A percentile compares a stretch with the other conserved stretches of the same genome.
Conservation (phyloP, 352 stramenopile genomes). For the Phytophthora macrochlamydospora region DNA sequence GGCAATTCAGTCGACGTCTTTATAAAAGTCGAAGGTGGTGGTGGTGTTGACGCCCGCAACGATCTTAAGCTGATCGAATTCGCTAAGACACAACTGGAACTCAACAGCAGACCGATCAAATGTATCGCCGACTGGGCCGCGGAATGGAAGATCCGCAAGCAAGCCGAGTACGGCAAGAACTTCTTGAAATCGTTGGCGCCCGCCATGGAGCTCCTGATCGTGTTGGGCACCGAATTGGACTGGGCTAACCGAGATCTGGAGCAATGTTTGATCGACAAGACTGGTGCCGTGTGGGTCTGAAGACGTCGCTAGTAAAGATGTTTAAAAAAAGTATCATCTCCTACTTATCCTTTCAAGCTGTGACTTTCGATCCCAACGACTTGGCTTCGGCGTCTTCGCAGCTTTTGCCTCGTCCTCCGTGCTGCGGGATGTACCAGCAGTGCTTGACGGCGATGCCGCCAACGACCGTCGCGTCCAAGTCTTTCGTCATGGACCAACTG, state of each 20-base stretch:
- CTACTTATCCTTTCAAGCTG: not conserved
- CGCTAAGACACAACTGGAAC: conserved; percentile 7
- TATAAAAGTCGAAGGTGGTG: not conserved
- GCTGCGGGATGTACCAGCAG: conserved; percentile 69
- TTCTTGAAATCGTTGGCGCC: not conserved
- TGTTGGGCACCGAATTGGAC: not conserved
- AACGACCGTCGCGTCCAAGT: conserved; percentile 48
- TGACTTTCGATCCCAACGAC: conserved; percentile 10
- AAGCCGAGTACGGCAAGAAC: not conserved
- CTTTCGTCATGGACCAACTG: conserved; percentile 56
- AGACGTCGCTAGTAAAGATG: no score
- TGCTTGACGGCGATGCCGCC: conserved; percentile 69
- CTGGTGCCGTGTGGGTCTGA: not conserved
- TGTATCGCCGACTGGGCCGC: conserved; percentile 17
- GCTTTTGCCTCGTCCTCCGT: conserved; percentile 40
- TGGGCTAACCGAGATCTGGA: not conserved
- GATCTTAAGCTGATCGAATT: not conserved
- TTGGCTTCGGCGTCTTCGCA: conserved; percentile 41
- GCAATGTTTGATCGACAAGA: not conserved
- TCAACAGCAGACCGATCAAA: conserved; percentile 11
- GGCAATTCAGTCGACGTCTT: not conserved
- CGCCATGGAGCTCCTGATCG: not conserved
- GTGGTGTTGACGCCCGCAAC: not conserved
- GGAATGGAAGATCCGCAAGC: not conserved
- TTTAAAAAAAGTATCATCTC: not conserved